These are phyloP conservation scores for Symbiodinium natans DNA, from an alignment of 73 alveolate species.

Conservation along the genomic window DNA sequence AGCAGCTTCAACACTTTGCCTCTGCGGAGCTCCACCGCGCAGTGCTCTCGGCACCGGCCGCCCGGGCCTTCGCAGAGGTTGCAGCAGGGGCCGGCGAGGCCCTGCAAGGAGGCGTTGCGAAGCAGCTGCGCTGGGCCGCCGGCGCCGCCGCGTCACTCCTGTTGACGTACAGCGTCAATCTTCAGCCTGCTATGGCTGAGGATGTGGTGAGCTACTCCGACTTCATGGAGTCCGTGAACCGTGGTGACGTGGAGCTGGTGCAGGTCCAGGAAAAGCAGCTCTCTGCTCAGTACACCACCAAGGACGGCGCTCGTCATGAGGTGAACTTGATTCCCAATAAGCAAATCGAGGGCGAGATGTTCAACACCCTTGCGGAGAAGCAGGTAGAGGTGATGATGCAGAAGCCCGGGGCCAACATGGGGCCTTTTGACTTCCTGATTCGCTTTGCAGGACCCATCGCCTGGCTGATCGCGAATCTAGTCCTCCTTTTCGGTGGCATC, in stretches of 20 bases:
- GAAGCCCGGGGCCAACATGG: background rate
- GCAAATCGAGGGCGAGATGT: background rate
- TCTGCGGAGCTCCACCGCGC: constrained; percentile 1
- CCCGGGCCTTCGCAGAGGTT: constrained; percentile 28
- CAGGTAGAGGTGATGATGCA: background rate
- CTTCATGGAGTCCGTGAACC: constrained; percentile 24
- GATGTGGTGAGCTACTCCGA: background rate
- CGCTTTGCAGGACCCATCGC: constrained; percentile 18
- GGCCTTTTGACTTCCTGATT: constrained; percentile 13
- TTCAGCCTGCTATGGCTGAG: constrained; percentile 71
- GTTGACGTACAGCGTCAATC: constrained; percentile 40
- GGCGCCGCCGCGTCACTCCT: constrained; percentile 66
- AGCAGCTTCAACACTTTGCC: constrained; percentile 16
- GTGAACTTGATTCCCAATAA: constrained; percentile 20
- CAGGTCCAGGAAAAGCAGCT: constrained; percentile 14
- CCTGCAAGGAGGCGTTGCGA: background rate
- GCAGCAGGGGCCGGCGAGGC: background rate
- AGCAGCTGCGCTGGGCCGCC: constrained; percentile 82
- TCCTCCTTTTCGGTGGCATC: background rate
- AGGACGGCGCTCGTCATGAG: constrained; percentile 14
- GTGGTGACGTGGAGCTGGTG: constrained; percentile 4
- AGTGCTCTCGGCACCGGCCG: constrained; percentile 26
- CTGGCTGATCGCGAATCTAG: constrained; percentile 13
- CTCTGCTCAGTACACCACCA: constrained; percentile 15
- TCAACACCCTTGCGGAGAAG: constrained; percentile 1